phyloP scores from a whole-genome alignment of 768 basidiomycete genomes.

The Aureoboletus auriporus region DNA sequence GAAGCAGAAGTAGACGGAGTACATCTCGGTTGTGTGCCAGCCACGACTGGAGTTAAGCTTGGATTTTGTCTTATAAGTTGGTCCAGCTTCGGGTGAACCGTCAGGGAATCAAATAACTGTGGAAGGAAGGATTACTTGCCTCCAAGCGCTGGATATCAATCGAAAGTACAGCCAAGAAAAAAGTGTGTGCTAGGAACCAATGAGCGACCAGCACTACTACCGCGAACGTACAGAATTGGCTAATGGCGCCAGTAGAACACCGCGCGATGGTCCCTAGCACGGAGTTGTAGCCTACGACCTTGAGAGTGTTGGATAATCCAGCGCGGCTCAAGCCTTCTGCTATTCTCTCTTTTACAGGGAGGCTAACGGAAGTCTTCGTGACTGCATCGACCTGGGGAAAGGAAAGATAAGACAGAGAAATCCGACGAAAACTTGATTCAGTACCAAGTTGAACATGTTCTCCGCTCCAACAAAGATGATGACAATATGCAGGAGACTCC shows the following conservation, averaged over 20 bases:
- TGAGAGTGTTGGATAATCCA: conserved; percentile 89
- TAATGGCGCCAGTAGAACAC: conserved; percentile 74
- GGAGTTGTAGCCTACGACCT: conserved; percentile 82
- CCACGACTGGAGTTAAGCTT: conserved; percentile 44
- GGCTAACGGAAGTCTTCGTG: conserved; percentile 75
- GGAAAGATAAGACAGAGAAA: conserved; percentile 22
- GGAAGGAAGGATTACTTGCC: conserved; percentile 33
- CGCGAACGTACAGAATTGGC: conserved; percentile 91
- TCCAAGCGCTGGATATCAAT: conserved; percentile 95
- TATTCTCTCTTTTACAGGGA: conserved; percentile 89
- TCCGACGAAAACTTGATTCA: conserved; percentile 21
- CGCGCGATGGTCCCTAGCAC: conserved; percentile 75
- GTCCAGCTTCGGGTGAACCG: conserved; percentile 51
- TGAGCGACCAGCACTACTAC: conserved; percentile 93
- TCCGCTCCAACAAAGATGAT: conserved; percentile 95
- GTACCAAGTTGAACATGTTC: conserved; percentile 93
- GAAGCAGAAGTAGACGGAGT: conserved; percentile 14
- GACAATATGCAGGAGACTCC: conserved; percentile 88
- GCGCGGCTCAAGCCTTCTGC: conserved; percentile 86
- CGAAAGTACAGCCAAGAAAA: conserved; percentile 90
- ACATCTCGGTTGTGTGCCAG: conserved; percentile 24
- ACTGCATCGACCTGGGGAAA: conserved; percentile 73
- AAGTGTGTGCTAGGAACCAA: conserved; percentile 96
- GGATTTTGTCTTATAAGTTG: conserved; percentile 79
- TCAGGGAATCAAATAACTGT: conserved; percentile 9